phyloP scores from a whole-genome alignment of 305 asterid genomes.

The Ajuga reptans region DNA sequence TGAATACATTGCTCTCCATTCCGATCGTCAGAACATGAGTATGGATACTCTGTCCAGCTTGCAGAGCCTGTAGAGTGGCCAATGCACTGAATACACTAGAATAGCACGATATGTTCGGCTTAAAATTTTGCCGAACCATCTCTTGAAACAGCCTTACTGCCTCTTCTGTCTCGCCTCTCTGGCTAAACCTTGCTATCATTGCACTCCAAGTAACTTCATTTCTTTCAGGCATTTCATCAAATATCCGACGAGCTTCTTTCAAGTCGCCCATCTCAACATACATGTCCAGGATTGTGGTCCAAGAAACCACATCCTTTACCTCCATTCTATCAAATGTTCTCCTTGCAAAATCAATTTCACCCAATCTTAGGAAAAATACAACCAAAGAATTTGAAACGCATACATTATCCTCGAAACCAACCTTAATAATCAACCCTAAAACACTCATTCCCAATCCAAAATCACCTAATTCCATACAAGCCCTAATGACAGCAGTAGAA shows the following conservation, averaged over 20 bases:
- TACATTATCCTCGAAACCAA: constrained; percentile 45
- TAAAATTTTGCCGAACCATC: constrained; percentile 40
- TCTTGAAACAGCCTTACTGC: constrained; percentile 43
- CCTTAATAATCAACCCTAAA: constrained; percentile 46
- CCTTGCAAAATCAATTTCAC: constrained; percentile 45
- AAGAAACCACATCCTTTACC: constrained; percentile 63
- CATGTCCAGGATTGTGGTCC: constrained; percentile 75
- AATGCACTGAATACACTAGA: constrained; percentile 57
- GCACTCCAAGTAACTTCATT: constrained; percentile 88
- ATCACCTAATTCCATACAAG: constrained; percentile 54
- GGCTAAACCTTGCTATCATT: constrained; percentile 65
- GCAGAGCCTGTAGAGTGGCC: constrained; percentile 44
- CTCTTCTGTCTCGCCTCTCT: constrained; percentile 59
- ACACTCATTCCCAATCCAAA: constrained; percentile 46
- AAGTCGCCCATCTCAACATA: constrained; percentile 51
- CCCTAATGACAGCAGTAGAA: constrained; percentile 46
- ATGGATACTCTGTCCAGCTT: constrained; percentile 52
- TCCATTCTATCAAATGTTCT: constrained; percentile 46
- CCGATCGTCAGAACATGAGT: constrained; percentile 47
- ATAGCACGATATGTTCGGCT: constrained; percentile 60
- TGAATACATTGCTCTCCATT: constrained; percentile 36
- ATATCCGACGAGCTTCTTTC: constrained; percentile 54
- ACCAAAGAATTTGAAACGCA: constrained; percentile 63
- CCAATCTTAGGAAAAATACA: constrained; percentile 38
- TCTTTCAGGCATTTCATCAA: constrained; percentile 69